Evolutionary conservation across 768 basidiomycete genomes (phyloP).

Genomic region (Suillus spraguei): DNA sequence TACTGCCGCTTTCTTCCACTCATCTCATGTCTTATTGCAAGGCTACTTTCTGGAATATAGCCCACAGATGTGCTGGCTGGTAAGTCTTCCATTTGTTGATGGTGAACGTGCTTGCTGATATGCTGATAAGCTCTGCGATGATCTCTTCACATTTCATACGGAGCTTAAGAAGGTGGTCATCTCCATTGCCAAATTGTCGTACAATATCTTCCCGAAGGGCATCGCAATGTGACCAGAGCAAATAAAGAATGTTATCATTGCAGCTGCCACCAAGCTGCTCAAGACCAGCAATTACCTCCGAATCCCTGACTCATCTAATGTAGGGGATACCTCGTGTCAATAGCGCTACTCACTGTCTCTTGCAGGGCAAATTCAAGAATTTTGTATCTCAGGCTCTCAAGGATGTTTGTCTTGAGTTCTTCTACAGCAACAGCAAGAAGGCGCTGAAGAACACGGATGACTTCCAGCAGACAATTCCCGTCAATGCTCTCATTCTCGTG

Average conservation of each 20-base stretch:
- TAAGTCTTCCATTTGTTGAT: not conserved
- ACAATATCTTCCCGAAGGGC: not conserved
- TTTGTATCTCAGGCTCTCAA: not conserved
- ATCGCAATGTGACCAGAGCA: not conserved
- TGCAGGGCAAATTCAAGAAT: not conserved
- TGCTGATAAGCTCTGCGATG: not conserved
- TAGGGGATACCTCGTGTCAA: not conserved
- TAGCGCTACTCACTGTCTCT: not conserved
- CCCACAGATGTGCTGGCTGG: not conserved
- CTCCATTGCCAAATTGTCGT: not conserved
- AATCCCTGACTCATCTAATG: not conserved
- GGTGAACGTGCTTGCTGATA: not conserved
- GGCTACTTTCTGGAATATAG: not conserved
- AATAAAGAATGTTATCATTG: not conserved
- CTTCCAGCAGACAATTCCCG: not conserved
- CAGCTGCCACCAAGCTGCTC: not conserved
- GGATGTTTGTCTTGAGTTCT: not conserved
- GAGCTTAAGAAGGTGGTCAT: not conserved
- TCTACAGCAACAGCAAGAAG: not conserved
- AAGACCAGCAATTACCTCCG: not conserved
- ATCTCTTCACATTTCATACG: not conserved
- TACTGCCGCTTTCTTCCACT: too few species aligned
- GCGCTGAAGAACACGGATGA: not conserved
- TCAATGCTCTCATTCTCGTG: not conserved
- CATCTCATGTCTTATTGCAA: not conserved